These are phyloP conservation scores for Malus fusca DNA, from an alignment of 306 rosid genomes.

Conservation along the genomic window DNA sequence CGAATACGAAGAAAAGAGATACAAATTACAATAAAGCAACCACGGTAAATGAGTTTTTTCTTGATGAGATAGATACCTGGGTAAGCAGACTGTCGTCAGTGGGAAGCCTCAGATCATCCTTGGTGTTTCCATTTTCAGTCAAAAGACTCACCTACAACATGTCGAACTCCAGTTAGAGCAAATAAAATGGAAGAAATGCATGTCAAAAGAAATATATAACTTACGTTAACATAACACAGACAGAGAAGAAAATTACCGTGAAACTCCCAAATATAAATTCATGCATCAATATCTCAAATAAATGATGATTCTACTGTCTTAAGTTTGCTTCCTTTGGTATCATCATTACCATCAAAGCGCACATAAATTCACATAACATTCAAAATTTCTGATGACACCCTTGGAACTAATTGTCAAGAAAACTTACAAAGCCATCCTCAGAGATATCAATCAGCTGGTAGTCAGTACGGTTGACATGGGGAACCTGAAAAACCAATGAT, in stretches of 20 bases:
- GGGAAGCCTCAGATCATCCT: constrained; percentile 77
- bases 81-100: constrained; percentile 55
- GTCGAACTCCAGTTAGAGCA: constrained; percentile 7
- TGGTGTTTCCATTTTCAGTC: constrained; percentile 67
- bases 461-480: constrained; percentile 62
- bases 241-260: neutral
- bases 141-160: constrained; percentile 55
- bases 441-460: constrained; percentile 73
- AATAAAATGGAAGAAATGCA: neutral
- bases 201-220: neutral
- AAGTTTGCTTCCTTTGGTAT: neutral
- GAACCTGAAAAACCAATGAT: constrained; percentile 38
- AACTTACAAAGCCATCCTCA: constrained; percentile 72
- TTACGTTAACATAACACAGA: neutral
- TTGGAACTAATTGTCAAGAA: neutral
- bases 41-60: neutral
- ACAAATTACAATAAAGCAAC: neutral
- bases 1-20: neutral
- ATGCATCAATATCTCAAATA: neutral
- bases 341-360: neutral
- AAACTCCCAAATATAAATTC: neutral
- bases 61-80: constrained; percentile 29
- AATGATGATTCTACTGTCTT: neutral
- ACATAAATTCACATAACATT: neutral
- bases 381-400: neutral